Conservation (phyloP, 140 eudicot genomes). For the Ambrosia hybrid region DNA sequence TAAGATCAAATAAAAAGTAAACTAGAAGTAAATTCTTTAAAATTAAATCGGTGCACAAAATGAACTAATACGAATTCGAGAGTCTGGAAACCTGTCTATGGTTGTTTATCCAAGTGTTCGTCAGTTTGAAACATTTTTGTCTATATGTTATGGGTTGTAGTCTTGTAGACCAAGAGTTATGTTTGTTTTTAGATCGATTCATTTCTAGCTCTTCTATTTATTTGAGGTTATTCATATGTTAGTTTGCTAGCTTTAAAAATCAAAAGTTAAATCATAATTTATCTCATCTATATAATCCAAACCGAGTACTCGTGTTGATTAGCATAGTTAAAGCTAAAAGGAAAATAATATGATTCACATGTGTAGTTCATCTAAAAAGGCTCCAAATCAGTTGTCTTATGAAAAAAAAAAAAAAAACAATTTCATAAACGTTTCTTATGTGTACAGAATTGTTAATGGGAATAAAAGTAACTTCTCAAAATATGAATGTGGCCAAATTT, state of each 20-base stretch:
- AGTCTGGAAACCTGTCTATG: background rate
- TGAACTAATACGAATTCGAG: background rate
- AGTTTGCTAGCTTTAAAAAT: background rate
- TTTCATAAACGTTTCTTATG: background rate
- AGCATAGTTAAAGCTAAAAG: background rate
- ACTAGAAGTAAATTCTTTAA: too few species aligned
- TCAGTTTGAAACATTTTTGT: background rate
- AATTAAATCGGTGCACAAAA: background rate
- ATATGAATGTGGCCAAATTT: background rate
- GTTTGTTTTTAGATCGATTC: background rate
- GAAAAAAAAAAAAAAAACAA: too few species aligned
- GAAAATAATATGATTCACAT: background rate
- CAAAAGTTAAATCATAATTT: background rate
- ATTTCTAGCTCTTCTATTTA: background rate
- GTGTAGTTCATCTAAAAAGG: too few species aligned
- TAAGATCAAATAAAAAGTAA: too few species aligned
- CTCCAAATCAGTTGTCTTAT: too few species aligned
- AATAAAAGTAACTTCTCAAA: background rate
- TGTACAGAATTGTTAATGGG: background rate
- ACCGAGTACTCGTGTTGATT: background rate
- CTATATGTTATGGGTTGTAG: background rate
- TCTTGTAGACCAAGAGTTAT: background rate
- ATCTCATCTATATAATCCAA: background rate
- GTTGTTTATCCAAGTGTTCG: background rate
- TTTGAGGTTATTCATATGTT: background rate